phyloP scores from a whole-genome alignment of 208 protist species.

The Lotmaria passim region DNA sequence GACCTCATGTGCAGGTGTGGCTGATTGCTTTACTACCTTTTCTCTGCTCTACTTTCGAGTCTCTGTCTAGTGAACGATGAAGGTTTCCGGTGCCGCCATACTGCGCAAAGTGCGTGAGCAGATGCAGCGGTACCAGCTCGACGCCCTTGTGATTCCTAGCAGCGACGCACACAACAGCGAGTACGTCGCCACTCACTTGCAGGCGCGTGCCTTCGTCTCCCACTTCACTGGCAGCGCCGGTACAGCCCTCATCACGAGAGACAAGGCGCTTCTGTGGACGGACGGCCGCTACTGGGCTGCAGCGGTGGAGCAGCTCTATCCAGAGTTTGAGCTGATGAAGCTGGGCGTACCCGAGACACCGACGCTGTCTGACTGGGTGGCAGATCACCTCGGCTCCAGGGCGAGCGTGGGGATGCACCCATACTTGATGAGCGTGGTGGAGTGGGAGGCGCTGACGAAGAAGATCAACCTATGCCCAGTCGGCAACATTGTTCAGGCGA shows the following conservation, averaged over 20 bases:
- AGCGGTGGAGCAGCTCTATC: constrained; percentile 84
- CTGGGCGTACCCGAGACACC: constrained; percentile 60
- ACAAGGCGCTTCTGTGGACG: constrained; percentile 94
- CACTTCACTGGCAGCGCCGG: constrained; percentile 97
- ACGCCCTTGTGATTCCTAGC: constrained; percentile 90
- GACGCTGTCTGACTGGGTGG: constrained; percentile 72
- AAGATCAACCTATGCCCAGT: constrained; percentile 50
- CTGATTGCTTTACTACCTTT: neutral
- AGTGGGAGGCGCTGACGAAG: constrained; percentile 74
- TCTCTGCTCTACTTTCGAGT: neutral
- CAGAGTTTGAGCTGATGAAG: constrained; percentile 89
- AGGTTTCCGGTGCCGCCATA: constrained; percentile 40
- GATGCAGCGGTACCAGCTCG: constrained; percentile 66
- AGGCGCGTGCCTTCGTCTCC: constrained; percentile 93
- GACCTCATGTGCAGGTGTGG: too few species aligned
- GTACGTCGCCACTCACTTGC: constrained; percentile 91
- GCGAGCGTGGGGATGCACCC: constrained; percentile 71
- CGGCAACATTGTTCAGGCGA: constrained; percentile 44
- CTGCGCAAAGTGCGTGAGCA: constrained; percentile 72
- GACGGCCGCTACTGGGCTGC: constrained; percentile 98
- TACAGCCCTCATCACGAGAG: constrained; percentile 76
- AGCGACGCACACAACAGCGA: constrained; percentile 97
- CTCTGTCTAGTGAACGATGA: too few species aligned
- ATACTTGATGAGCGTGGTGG: constrained; percentile 66
- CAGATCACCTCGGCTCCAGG: constrained; percentile 43